Percentiles rank a stretch among this genome's conserved stretches.
Conservation (phyloP, 23 red algal species). For the Gracilaria vermiculophylla region DNA sequence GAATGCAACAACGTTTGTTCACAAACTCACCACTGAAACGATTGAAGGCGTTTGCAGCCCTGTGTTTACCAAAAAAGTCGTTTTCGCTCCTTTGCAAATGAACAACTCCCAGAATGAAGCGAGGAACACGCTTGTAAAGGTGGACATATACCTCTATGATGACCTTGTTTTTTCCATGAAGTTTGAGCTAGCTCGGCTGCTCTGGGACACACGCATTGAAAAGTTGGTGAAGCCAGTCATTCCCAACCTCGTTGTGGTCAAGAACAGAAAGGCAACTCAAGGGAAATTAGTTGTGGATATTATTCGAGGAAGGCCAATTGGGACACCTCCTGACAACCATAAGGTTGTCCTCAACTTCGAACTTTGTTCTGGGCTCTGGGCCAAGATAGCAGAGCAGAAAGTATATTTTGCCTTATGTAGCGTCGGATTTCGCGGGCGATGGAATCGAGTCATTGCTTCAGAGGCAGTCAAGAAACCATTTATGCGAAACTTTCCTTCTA, state of each 20-base stretch:
- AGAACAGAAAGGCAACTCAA: constrained; percentile 5
- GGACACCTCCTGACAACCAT: background rate
- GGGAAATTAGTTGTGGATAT: constrained; percentile 8
- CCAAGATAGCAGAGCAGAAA: constrained; percentile 10
- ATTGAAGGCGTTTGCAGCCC: constrained; percentile 15
- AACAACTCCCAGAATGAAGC: constrained; percentile 30
- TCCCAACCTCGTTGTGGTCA: background rate
- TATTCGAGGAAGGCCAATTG: background rate
- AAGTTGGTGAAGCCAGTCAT: constrained; percentile 7
- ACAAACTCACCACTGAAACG: constrained; percentile 27
- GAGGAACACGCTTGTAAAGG: background rate
- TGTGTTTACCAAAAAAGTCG: constrained; percentile 1
- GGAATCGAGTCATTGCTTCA: constrained; percentile 27
- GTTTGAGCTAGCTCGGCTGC: constrained; percentile 15
- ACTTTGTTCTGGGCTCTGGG: background rate
- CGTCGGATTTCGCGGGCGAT: constrained; percentile 12
- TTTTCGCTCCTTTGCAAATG: constrained; percentile 16
- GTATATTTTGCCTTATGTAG: constrained; percentile 1
- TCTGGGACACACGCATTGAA: constrained; percentile 21
- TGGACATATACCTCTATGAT: constrained; percentile 16
- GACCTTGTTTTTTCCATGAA: background rate
- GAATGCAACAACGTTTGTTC: background rate
- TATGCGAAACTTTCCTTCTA: background rate
- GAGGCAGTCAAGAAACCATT: constrained; percentile 17
- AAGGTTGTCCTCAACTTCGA: background rate